Evolutionary conservation across 768 basidiomycete species (phyloP).

Genomic region (Mycena rebaudengoi): DNA sequence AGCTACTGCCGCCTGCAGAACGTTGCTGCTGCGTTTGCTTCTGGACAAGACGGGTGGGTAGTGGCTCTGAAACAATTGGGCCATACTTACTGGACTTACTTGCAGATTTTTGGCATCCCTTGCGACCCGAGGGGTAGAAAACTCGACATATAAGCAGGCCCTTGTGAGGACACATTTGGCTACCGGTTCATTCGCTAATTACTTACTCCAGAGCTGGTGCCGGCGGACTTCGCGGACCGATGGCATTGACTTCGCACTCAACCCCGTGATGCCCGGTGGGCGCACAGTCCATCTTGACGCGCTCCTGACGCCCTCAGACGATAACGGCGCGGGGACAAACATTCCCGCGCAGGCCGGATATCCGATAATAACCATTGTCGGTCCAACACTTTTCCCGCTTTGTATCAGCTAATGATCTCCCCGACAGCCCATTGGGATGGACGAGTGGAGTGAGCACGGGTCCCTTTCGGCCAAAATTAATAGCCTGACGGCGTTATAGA

Average conservation of each 20-base stretch:
- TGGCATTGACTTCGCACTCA: constrained; percentile 27
- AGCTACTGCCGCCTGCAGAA: not conserved
- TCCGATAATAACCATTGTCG: constrained; percentile 53
- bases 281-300: constrained; percentile 23
- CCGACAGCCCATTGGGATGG: constrained; percentile 25
- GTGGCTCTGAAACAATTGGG: too few species aligned
- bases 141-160: constrained; percentile 25
- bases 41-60: constrained; percentile 28
- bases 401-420: not conserved
- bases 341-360: constrained; percentile 54
- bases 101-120: constrained; percentile 22
- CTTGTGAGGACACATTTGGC: not conserved
- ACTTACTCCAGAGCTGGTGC: constrained; percentile 19
- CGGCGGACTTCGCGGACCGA: constrained; percentile 23
- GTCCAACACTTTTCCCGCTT: not conserved
- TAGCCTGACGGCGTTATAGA: too few species aligned
- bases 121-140: constrained; percentile 23
- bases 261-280: constrained; percentile 24
- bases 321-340: constrained; percentile 30
- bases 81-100: too few species aligned
- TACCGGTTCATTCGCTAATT: not conserved
- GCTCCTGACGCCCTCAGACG: constrained; percentile 26
- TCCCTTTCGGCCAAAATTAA: constrained; percentile 34
- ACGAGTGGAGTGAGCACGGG: constrained; percentile 50
- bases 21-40: constrained; percentile 23